Percentiles rank a stretch among this genome's conserved stretches.
Evolutionary conservation across 352 stramenopile genomes (phyloP).

Genomic region (Globisporangium sylvaticum): DNA sequence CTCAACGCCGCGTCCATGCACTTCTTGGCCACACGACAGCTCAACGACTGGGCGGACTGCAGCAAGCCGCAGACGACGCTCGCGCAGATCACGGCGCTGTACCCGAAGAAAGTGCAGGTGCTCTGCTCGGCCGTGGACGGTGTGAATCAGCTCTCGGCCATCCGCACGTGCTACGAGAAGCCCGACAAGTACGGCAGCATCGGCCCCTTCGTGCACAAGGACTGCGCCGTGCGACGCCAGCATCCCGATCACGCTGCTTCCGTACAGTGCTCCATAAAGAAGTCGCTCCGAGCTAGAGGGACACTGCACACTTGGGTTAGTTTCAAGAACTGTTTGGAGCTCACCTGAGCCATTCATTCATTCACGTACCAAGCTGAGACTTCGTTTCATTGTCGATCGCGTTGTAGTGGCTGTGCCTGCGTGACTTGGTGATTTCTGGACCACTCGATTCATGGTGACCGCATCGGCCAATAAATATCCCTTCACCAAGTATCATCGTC

Average conservation of each 20-base stretch:
- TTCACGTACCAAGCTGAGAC: too few species aligned
- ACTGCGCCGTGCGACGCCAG: constrained; percentile 11
- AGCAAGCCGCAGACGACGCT: constrained; percentile 30
- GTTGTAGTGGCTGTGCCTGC: too few species aligned
- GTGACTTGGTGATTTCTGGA: too few species aligned
- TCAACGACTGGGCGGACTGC: constrained; percentile 45
- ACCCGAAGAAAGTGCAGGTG: constrained; percentile 58
- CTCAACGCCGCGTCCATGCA: constrained; percentile 45
- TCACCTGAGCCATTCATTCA: too few species aligned
- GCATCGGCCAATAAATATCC: too few species aligned
- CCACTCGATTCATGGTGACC: too few species aligned
- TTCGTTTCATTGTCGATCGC: too few species aligned
- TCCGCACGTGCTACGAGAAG: constrained; percentile 68
- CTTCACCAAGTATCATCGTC: too few species aligned
- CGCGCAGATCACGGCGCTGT: constrained; percentile 43
- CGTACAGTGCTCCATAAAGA: constrained; percentile 10
- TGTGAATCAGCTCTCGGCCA: constrained; percentile 56
- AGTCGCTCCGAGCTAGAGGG: too few species aligned
- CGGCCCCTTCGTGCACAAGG: constrained; percentile 6
- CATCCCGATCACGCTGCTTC: constrained; percentile 9
- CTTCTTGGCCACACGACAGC: constrained; percentile 35
- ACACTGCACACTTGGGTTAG: too few species aligned
- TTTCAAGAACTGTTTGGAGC: too few species aligned
- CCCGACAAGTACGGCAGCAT: constrained; percentile 10
- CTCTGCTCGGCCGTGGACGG: constrained; percentile 57